phyloP scores from a whole-genome alignment of 495 filamentous ascomycete species.

The Aspergillus taichungensis region DNA sequence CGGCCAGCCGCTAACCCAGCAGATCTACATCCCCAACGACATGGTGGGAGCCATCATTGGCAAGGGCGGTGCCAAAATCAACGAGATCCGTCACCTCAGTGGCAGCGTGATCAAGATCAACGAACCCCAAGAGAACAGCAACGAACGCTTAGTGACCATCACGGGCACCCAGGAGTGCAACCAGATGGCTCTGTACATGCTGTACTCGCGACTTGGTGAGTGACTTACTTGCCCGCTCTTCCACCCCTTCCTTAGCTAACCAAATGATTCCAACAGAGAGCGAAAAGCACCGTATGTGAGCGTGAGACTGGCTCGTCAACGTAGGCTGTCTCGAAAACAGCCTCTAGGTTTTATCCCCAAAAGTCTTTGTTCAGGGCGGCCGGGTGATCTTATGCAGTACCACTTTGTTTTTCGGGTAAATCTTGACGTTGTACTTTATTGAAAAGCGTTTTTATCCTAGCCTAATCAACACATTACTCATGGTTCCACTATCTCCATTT shows the following conservation, averaged over 20 bases:
- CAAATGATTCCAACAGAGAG: slow-evolving; percentile 47
- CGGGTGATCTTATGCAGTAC: slow-evolving; percentile 15
- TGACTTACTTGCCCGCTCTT: slow-evolving; percentile 14
- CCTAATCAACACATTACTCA: not conserved
- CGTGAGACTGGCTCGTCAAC: slow-evolving; percentile 1
- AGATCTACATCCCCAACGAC: slow-evolving; percentile 98
- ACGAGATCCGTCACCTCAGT: slow-evolving; percentile 92
- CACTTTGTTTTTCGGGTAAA: slow-evolving; percentile 15
- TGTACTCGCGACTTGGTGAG: slow-evolving; percentile 93
- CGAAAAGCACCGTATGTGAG: slow-evolving; percentile 69
- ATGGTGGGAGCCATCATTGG: slow-evolving; percentile 99
- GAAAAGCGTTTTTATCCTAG: slow-evolving; percentile 18
- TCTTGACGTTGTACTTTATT: slow-evolving; percentile 38
- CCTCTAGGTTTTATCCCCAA: slow-evolving; percentile 5
- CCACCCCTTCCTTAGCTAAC: slow-evolving; percentile 20
- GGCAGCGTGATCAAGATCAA: slow-evolving; percentile 99
- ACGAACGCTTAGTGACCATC: slow-evolving; percentile 93
- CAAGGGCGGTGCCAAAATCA: slow-evolving; percentile 98
- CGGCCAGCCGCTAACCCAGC: slow-evolving; percentile 86
- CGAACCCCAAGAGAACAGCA: slow-evolving; percentile 97
- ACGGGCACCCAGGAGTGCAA: slow-evolving; percentile 97
- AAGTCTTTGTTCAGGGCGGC: slow-evolving; percentile 23
- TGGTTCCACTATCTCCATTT: slow-evolving; percentile 7
- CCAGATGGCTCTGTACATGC: slow-evolving; percentile 98
- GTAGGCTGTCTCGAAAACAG: too few relatives aligned